Conservation (phyloP, 2,329 filamentous ascomycete genomes). For the Arthrinium phaeospermum region DNA sequence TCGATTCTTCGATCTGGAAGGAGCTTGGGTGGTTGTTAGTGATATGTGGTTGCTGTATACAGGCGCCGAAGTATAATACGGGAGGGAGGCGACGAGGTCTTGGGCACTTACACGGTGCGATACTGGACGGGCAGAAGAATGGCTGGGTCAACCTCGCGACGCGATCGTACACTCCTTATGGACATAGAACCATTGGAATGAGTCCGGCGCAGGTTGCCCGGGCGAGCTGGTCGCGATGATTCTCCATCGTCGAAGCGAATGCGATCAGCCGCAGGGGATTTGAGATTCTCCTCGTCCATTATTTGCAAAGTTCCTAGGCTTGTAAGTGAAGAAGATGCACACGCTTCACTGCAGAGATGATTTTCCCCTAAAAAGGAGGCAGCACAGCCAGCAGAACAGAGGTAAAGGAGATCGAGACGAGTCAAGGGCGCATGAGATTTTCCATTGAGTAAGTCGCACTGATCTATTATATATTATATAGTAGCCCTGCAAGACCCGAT, state of each 20-base stretch:
- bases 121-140: constrained; percentile 16
- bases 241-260: constrained; percentile 47
- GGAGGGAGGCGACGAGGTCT: constrained; percentile 23
- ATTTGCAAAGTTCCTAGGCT: not conserved
- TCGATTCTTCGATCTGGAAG: constrained; percentile 19
- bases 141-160: constrained; percentile 38
- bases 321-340: not conserved
- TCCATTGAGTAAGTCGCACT: not conserved
- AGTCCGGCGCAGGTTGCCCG: constrained; percentile 30
- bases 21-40: constrained; percentile 12
- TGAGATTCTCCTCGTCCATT: constrained; percentile 38
- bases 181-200: constrained; percentile 47
- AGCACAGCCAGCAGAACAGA: not conserved
- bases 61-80: constrained; percentile 47
- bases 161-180: constrained; percentile 46
- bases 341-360: not conserved
- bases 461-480: constrained; percentile 16
- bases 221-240: constrained; percentile 32
- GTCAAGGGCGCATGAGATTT: not conserved
- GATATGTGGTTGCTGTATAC: not conserved
- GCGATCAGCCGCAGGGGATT: constrained; percentile 32
- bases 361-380: not conserved
- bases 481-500: constrained; percentile 19
- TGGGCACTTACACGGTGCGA: constrained; percentile 15
- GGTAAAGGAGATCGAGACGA: not conserved